Evolutionary conservation across 2,329 filamentous ascomycete genomes (phyloP), one percentile per base, ranked within the genome.

Genomic region (Trichothecium roseum): DNA sequence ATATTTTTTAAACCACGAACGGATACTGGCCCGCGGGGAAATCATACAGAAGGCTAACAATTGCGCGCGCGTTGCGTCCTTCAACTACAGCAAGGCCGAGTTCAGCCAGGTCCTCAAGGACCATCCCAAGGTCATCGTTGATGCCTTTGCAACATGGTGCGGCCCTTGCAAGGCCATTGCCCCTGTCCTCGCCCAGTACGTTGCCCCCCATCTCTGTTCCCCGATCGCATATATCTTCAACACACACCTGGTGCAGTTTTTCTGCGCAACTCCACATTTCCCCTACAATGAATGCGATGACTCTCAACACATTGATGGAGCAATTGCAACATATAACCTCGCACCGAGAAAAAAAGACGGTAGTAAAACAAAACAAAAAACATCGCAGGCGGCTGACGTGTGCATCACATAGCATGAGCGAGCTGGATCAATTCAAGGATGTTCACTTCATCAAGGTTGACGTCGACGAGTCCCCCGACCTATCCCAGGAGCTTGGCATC

Each of bases 131-230:
- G 73, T 94, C 48, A 65, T 95, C 41, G 66, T 96, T 52, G 89
- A 96, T 68, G 87, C 78, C 66, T 87, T 82, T 60, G 88, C 88
- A 38, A 77, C 68, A 43, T 95, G 88, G 88, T 96, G 89, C 68
- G 87, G 86, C 41, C 89, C 89, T 41, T 96, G 89, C 81, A 94
- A 88, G 70, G 72, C 79, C 50, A 91, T 95, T 51, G 76, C 86
- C 14, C 89, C 88, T 40, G 61, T 78, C 42, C 66, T 94, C 39
- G 45, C 45, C 34, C 46, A 49, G 48, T 55, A 47, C 38, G 52
- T 39, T 30, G n/a, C 20, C 31, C 5, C n/a, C n/a, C n/a, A n/a
- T n/a, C n/a, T n/a, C n/a, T n/a, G n/a, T n/a, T n/a, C n/a, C n/a
- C n/a, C n/a, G n/a, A n/a, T n/a, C n/a, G n/a, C n/a, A n/a, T n/a